phyloP scores from a whole-genome alignment of 2,329 filamentous ascomycete genomes.

The Colletotrichum zoysiae region DNA sequence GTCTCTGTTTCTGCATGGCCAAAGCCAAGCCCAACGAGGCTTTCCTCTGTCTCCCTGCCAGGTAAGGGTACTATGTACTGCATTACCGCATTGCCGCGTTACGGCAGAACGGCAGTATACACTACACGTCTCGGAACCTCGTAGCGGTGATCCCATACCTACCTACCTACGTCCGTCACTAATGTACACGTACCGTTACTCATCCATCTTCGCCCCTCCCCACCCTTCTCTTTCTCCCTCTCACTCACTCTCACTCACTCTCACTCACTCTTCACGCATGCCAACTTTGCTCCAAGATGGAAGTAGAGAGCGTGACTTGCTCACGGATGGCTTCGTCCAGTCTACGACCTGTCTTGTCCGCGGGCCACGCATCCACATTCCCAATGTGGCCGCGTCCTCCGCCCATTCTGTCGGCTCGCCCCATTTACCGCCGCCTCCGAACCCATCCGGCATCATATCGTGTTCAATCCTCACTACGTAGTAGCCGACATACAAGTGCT shows the following conservation, averaged over 20 bases:
- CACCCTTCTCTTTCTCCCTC: too few species aligned
- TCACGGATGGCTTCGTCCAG: constrained; percentile 6
- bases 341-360: constrained; percentile 18
- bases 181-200: constrained; percentile 11
- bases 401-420: not conserved
- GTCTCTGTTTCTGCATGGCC: too few species aligned
- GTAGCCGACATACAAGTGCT: too few species aligned
- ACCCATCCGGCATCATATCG: constrained; percentile 1
- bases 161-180: constrained; percentile 14
- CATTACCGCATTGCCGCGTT: too few species aligned
- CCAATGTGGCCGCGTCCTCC: constrained; percentile 30
- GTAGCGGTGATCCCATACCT: not conserved
- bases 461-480: constrained; percentile 2
- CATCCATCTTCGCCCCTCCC: not conserved
- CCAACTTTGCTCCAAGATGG: not conserved
- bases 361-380: constrained; percentile 40
- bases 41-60: not conserved
- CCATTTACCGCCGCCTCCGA: constrained; percentile 5
- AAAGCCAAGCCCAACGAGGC: too few species aligned
- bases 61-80: too few species aligned
- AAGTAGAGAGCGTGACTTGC: constrained; percentile 9
- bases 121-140: not conserved
- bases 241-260: too few species aligned
- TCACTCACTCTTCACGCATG: too few species aligned
- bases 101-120: too few species aligned